Base-by-base conservation (phyloP, 1,284 basidiomycete genomes). In the Lentinula novae-zelandiae region DNA sequence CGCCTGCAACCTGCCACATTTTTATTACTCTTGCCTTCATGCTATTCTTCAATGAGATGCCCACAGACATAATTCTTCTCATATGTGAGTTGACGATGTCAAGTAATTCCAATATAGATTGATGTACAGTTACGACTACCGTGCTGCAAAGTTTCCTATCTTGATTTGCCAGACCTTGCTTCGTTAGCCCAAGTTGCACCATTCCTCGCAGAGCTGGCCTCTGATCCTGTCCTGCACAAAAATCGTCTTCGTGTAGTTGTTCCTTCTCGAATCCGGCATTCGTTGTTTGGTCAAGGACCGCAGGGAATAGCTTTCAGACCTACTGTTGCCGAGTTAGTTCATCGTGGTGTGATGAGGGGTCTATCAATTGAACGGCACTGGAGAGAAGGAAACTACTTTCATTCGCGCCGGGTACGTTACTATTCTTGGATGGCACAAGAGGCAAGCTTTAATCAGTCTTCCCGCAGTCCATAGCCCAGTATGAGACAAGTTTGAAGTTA, bases 111-210 rank as follows among this genome's bases (percentile, higher is more conserved):
- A 27, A 27, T 27, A 27, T 27, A 27, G 27, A 27, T 27, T 27
- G 3, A 27, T 27, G 3, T 27, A 27, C 27, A 42, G 15, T 20
- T 46, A 9, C 20, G 9, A 7, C 20, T 20, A 46, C 20, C 17
- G 20, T 46, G n/a, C n/a, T 22, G 6, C 44, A 12, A 65, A 89
- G 87, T 88, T 49, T 83, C 85, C 1, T 90, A 81, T 69, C 76
- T 90, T 54, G 88, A 90, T 71, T 70, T 90, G 6, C 88, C 89
- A 0, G 89, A 90, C 68, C 79, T 90, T 51, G 78, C 78, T 56
- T 69, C 75, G 2, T 69, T 89, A 38, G 76, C 80, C 10, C 75
- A 73, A 58, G 74, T 80, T 27, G 80, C 75, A 52, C 80, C 77
- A 13, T 63, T 70, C 20, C 74, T 89, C 10, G 75, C 77, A 7